Conservation (phyloP, 2,329 filamentous ascomycete species). For the Niveomyces coronatus region DNA sequence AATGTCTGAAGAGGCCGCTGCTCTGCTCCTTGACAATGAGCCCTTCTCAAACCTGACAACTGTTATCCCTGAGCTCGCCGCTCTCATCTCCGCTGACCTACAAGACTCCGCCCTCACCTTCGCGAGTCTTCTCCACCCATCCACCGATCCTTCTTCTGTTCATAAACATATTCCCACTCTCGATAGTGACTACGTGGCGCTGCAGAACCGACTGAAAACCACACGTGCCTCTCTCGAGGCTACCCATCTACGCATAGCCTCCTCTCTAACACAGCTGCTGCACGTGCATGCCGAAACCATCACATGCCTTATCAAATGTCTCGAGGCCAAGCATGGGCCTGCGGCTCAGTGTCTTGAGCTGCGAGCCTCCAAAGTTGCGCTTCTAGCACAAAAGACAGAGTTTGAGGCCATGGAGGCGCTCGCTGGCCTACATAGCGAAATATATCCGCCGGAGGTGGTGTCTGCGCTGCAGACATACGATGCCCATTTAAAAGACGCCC, state of each 20-base stretch:
- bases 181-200: conserved; percentile 26
- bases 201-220: conserved; percentile 23
- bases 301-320: conserved; percentile 33
- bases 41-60: conserved; percentile 31
- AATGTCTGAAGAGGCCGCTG: conserved; percentile 22
- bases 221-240: conserved; percentile 24
- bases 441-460: conserved; percentile 35
- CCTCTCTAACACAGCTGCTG: conserved; percentile 29
- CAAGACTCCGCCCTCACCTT: conserved; percentile 32
- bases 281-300: conserved; percentile 29
- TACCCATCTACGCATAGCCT: conserved; percentile 29
- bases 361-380: conserved; percentile 33
- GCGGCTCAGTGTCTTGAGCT: conserved; percentile 41
- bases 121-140: conserved; percentile 31
- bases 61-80: conserved; percentile 31
- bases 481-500: conserved; percentile 38
- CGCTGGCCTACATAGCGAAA: conserved; percentile 24
- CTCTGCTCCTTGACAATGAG: conserved; percentile 31
- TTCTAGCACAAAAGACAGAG: conserved; percentile 33
- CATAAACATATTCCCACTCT: conserved; percentile 46
- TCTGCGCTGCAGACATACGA: conserved; percentile 37
- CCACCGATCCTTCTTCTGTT: conserved; percentile 44
- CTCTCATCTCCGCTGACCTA: conserved; percentile 33
- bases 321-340: conserved; percentile 46
- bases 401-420: conserved; percentile 26